A percentile compares a stretch with the other conserved stretches of the same genome.
phyloP scores from a whole-genome alignment of 2,329 filamentous ascomycete genomes.

The Aschersonia sp. region DNA sequence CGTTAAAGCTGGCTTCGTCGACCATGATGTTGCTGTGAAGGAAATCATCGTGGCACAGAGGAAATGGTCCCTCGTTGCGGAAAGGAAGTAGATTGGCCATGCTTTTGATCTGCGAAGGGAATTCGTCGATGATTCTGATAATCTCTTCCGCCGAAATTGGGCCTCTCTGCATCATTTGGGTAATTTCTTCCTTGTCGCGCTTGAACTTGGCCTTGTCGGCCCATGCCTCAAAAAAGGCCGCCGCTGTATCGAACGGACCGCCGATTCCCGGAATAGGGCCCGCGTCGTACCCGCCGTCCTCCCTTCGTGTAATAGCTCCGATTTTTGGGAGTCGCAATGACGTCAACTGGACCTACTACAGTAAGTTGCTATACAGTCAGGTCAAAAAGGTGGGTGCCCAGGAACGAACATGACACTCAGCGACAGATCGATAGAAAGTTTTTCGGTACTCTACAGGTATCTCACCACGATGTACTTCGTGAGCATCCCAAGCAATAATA shows the following conservation, averaged over 20 bases:
- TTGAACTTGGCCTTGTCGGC: neutral
- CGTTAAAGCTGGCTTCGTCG: conserved; percentile 8
- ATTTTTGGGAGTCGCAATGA: neutral
- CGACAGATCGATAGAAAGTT: too few species aligned
- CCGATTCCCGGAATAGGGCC: neutral
- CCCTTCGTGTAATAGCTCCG: neutral
- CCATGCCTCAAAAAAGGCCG: neutral
- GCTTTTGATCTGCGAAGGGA: neutral
- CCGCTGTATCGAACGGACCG: neutral
- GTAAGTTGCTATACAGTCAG: neutral
- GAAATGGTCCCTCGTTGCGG: conserved; percentile 13
- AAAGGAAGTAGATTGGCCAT: neutral
- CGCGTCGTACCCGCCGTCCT: neutral
- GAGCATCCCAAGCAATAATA: too few species aligned
- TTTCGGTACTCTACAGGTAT: too few species aligned
- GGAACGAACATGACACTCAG: too few species aligned
- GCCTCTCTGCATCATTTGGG: neutral
- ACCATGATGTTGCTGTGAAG: conserved; percentile 18
- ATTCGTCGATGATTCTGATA: neutral
- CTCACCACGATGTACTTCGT: too few species aligned
- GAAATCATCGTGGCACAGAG: conserved; percentile 15
- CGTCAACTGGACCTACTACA: neutral
- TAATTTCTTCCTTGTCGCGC: neutral
- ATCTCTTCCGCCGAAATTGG: neutral
- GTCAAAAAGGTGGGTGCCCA: too few species aligned